Evolutionary conservation across 345 rosid species (phyloP).

Genomic region (Euphorbia peplus): DNA sequence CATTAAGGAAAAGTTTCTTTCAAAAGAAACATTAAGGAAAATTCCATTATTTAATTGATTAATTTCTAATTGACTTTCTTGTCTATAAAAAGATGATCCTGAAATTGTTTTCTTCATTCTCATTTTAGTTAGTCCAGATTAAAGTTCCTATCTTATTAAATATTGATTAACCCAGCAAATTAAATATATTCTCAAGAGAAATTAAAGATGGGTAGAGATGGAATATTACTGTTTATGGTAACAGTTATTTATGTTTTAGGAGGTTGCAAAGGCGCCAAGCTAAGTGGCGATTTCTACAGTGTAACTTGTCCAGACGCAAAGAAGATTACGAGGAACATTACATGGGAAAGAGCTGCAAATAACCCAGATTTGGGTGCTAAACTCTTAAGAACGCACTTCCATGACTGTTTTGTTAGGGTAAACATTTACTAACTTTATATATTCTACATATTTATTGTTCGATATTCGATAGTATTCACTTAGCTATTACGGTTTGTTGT

Average conservation of each 20-base stretch:
- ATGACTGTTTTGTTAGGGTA: conserved; percentile 19
- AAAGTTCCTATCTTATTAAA: too few species aligned
- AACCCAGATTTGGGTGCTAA: conserved; percentile 9
- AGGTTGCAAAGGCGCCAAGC: neutral
- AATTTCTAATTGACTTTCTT: too few species aligned
- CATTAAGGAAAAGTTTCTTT: too few species aligned
- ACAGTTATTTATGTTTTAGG: neutral
- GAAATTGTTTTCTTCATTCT: too few species aligned
- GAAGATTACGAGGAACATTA: neutral
- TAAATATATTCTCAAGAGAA: too few species aligned
- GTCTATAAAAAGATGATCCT: too few species aligned
- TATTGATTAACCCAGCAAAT: too few species aligned
- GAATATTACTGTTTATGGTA: neutral
- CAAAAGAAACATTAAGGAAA: too few species aligned
- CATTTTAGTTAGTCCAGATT: too few species aligned
- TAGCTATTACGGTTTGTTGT: too few species aligned
- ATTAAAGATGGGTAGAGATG: neutral
- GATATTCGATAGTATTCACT: too few species aligned
- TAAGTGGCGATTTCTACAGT: neutral
- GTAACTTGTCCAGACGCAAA: neutral
- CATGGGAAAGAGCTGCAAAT: neutral
- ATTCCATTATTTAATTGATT: too few species aligned
- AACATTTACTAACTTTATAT: neutral
- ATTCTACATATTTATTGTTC: neutral
- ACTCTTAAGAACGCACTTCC: conserved; percentile 12